A percentile compares a stretch with the other conserved stretches of the same genome.
phyloP scores from a whole-genome alignment of 768 basidiomycete species.

The Amanita jacksonii region DNA sequence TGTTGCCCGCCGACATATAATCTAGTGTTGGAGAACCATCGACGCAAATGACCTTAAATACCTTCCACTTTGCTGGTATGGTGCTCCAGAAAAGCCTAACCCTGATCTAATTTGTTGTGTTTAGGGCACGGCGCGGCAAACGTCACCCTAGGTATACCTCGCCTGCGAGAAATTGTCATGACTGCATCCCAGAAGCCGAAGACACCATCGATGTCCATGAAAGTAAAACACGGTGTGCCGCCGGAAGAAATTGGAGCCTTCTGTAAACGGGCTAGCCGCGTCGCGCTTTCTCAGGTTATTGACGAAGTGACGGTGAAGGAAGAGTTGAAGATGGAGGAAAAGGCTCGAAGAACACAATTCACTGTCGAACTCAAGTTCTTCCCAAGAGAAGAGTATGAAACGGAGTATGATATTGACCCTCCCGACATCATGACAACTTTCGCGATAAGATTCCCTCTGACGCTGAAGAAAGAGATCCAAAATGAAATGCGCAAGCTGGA shows the following conservation, averaged over 20 bases:
- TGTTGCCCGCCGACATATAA: neutral
- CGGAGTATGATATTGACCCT: constrained; percentile 72
- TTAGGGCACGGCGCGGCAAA: constrained; percentile 97
- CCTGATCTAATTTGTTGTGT: constrained; percentile 4
- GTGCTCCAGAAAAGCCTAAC: neutral
- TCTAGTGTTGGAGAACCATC: constrained; percentile 94
- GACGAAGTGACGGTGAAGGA: constrained; percentile 80
- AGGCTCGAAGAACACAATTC: constrained; percentile 70
- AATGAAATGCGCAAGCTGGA: constrained; percentile 81
- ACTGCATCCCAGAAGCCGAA: constrained; percentile 90
- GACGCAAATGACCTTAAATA: constrained; percentile 99
- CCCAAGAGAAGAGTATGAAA: constrained; percentile 71
- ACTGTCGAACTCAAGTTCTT: constrained; percentile 78
- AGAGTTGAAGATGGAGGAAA: constrained; percentile 52
- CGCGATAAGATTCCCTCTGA: constrained; percentile 63
- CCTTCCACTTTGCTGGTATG: constrained; percentile 96
- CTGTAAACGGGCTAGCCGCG: constrained; percentile 80
- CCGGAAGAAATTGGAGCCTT: constrained; percentile 58
- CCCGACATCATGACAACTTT: constrained; percentile 68
- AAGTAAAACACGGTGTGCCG: constrained; percentile 43
- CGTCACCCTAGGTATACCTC: constrained; percentile 97
- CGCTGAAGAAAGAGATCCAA: constrained; percentile 78
- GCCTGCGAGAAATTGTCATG: constrained; percentile 98
- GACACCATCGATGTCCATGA: constrained; percentile 94
- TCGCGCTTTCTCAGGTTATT: constrained; percentile 83